Evolutionary conservation across 495 filamentous ascomycete species (phyloP).

Genomic region (Neurospora sp.): DNA sequence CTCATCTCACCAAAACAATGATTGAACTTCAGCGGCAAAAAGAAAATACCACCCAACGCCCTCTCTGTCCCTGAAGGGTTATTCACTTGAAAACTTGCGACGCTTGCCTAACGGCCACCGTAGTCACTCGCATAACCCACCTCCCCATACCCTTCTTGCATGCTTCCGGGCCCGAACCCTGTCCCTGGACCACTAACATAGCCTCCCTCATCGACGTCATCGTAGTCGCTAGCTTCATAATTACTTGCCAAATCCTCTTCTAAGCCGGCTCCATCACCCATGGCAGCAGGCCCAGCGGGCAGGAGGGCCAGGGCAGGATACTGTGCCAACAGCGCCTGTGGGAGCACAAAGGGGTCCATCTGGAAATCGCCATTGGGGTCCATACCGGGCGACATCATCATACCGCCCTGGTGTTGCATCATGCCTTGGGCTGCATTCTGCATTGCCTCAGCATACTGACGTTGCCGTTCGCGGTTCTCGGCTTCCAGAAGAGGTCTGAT

Average conservation of each 20-base stretch:
- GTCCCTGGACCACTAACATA: constrained; percentile 46
- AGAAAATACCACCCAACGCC: background rate
- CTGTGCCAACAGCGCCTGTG: constrained; percentile 78
- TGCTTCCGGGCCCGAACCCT: constrained; percentile 38
- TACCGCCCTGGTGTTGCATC: constrained; percentile 30
- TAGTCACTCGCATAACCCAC: constrained; percentile 45
- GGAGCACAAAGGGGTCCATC: constrained; percentile 59
- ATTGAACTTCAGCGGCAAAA: background rate
- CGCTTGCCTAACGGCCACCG: constrained; percentile 26
- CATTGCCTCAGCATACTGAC: constrained; percentile 47
- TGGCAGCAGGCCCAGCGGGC: constrained; percentile 60
- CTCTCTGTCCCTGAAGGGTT: background rate
- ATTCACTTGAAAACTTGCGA: background rate
- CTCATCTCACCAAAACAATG: background rate
- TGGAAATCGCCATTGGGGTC: constrained; percentile 35
- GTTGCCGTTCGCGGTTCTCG: constrained; percentile 68
- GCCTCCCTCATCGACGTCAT: constrained; percentile 49
- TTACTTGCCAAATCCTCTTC: constrained; percentile 76
- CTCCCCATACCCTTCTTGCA: constrained; percentile 40
- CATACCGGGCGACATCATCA: constrained; percentile 31
- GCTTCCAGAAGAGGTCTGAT: constrained; percentile 93
- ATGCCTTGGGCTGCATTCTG: constrained; percentile 40
- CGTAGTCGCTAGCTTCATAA: constrained; percentile 77
- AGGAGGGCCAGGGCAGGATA: constrained; percentile 82
- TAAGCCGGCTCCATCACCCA: constrained; percentile 40